Base-by-base conservation (phyloP, 805 yeast genomes). In the Tetrapisispora arboricola region DNA sequence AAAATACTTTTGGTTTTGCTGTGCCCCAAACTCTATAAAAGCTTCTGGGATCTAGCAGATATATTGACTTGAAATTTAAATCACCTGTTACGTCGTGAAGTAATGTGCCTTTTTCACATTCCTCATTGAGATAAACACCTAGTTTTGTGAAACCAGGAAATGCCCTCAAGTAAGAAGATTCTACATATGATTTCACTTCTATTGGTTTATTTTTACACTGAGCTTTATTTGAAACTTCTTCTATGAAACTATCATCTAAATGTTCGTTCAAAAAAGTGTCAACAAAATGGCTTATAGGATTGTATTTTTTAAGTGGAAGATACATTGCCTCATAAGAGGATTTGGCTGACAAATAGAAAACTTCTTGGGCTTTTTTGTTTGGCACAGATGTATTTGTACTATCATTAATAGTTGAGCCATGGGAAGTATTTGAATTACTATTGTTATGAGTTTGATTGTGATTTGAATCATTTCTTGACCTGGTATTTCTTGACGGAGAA, bases 1-100 rank as follows among this genome's bases (percentile, higher is more conserved):
- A 75, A 12, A 73, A 49, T 0, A 77, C 83, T 35, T 72, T 72
- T 6, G 80, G 79, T 45, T 70, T 68, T 26, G 76, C 78, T 41
- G 80, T 79, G 6, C 81, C 96, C 80, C 78, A 78, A 17, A 73
- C 56, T 47, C 76, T 61, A 60, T 86, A 90, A 53, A 85, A 95
- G 59, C 88, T 90, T 43, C 77, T 67, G 18, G 76, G 68, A 50
- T 85, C 84, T 3, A 59, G 55, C 18, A 73, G 68, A 58, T 88
- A 88, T 48, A 72, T 74, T 17, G 70, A 68, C 46, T 76, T 78
- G 39, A 74, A 66, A 45, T 78, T 79, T 1, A 88, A 57, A 48
- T 84, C 88, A 3, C 97, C 97, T 7, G 78, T 57, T 41, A 77
- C 68, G 54, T 84, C 88, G 22, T 71, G 65, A 4, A 86, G 60